Evolutionary conservation across 2,329 filamentous ascomycete genomes (phyloP), one percentile per base, ranked within the genome.

Genomic region (Apiospora phragmitis): DNA sequence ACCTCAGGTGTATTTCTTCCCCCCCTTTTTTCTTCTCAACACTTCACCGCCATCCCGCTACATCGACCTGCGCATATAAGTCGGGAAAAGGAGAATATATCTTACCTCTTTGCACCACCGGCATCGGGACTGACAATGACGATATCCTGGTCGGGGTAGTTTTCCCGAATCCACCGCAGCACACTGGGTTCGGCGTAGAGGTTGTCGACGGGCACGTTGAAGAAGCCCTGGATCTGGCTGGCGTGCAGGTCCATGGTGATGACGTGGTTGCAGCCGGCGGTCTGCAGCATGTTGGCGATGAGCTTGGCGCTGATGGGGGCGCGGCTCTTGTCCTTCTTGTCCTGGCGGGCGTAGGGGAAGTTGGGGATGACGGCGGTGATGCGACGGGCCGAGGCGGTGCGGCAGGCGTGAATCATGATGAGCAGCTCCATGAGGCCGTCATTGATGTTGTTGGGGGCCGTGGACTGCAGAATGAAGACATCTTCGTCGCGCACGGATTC

Each of bases 221-320:
- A 98, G 86, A 98, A 98, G 55, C 95, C 95, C 83, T 97, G 93
- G 73, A 97, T 97, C 85, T 98, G 95, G 71, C 92, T 94, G 71
- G 94, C 95, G 80, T 98, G 95, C 71, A 98, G 88, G 79, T 98
- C 95, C 94, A 98, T 97, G 24, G 95, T 98, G 76, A 98, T 97
- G 77, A 97, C 90, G 80, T 95, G 93, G 81, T 94, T 94, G 82
- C 94, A 97, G 70, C 95, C 95, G 59, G 95, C 95, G 2, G 94
- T 97, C 81, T 97, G 94, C 70, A 98, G 88, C 95, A 98, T 98
- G 83, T 98, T 98, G 71, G 95, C 95, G 84, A 98, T 97, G 69
- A 98, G 87, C 82, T 96, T 97, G 29, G 95, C 95, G 55, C 93
- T 97, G 81, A 98, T 99, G 51, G 96, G 95, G n/a, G 96, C 95